Evolutionary conservation across 208 protist species (phyloP).

Genomic region (Leishmania tropica): DNA sequence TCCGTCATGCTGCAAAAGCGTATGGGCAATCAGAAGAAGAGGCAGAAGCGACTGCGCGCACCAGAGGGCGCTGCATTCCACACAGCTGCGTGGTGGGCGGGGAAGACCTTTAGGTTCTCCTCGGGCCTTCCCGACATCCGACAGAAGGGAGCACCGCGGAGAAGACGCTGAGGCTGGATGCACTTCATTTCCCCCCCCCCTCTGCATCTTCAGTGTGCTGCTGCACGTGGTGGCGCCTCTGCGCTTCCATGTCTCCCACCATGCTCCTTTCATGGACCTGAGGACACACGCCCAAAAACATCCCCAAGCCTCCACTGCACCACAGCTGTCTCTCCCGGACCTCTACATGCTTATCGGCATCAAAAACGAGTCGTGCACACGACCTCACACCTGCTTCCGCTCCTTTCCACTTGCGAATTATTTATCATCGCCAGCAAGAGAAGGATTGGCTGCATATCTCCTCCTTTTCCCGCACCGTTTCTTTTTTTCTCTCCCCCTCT

Average conservation of each 20-base stretch:
- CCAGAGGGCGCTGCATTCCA: background rate
- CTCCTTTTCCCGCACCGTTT: background rate
- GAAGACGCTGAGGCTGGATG: background rate
- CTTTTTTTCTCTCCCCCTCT: background rate
- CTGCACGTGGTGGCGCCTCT: background rate
- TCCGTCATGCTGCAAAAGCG: background rate
- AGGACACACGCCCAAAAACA: too few species aligned
- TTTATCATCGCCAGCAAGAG: background rate
- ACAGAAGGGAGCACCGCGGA: background rate
- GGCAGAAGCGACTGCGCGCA: background rate
- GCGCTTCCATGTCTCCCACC: background rate
- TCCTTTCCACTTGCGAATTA: background rate
- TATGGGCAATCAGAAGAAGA: background rate
- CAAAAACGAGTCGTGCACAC: background rate
- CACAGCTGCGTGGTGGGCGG: background rate
- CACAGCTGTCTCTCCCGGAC: background rate
- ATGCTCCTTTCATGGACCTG: background rate
- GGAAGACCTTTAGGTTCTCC: background rate
- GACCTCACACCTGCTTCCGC: background rate
- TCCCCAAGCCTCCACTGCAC: too few species aligned
- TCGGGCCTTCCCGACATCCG: background rate
- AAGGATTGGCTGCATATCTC: background rate
- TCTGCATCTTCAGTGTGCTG: background rate
- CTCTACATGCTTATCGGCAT: background rate
- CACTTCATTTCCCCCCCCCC: background rate